phyloP scores from a whole-genome alignment of 140 eudicot species.

The Bidens hawaiensis region DNA sequence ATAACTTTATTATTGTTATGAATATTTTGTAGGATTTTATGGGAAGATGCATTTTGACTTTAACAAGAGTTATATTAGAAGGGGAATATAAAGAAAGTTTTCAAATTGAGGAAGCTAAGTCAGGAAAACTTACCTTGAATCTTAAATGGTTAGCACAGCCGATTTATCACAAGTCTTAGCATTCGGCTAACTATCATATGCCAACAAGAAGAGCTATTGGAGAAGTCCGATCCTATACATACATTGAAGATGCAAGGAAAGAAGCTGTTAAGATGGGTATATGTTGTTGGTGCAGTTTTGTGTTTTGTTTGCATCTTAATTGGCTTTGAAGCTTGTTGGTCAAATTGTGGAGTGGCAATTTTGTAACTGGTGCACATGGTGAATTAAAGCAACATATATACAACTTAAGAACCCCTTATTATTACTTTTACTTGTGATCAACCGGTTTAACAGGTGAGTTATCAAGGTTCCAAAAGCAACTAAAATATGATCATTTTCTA shows the following conservation, averaged over 20 bases:
- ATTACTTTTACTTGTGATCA: too few species aligned
- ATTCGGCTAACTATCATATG: background rate
- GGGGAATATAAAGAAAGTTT: slow-evolving; percentile 80
- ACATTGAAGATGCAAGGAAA: background rate
- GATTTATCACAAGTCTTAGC: slow-evolving; percentile 51
- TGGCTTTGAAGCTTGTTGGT: background rate
- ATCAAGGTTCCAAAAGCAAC: too few species aligned
- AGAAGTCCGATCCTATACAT: background rate
- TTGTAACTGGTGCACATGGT: too few species aligned
- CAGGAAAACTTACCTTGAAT: slow-evolving; percentile 65
- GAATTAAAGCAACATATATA: too few species aligned
- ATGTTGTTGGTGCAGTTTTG: slow-evolving; percentile 22
- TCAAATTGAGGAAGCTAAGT: slow-evolving; percentile 68
- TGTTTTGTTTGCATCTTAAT: slow-evolving; percentile 17
- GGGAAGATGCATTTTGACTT: slow-evolving; percentile 93
- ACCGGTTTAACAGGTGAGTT: too few species aligned
- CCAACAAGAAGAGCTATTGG: slow-evolving; percentile 8
- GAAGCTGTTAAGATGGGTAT: slow-evolving; percentile 4
- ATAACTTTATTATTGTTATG: background rate
- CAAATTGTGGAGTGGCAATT: slow-evolving; percentile 10
- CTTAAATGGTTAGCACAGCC: slow-evolving; percentile 87
- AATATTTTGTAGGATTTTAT: slow-evolving; percentile 60
- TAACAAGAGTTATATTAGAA: slow-evolving; percentile 86
- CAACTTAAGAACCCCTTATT: too few species aligned
- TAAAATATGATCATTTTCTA: too few species aligned